These are phyloP conservation scores for Cokeromyces recurvatus DNA, from an alignment of 371 early-diverging fungal species.

Conservation along the genomic window DNA sequence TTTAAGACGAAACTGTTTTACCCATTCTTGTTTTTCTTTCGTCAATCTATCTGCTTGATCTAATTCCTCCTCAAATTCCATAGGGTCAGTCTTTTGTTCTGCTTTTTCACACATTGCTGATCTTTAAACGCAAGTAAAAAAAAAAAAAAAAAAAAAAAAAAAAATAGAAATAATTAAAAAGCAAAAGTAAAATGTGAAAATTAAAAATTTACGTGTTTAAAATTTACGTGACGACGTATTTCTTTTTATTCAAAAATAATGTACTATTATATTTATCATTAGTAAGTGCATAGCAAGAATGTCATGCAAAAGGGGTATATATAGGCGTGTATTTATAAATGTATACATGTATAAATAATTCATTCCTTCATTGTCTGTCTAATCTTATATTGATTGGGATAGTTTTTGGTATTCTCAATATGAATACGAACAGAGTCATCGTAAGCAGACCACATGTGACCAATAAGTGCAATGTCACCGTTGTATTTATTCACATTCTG, in stretches of 20 bases:
- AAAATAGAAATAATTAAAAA: too few relatives aligned
- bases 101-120: too few relatives aligned
- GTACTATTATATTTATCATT: too few relatives aligned
- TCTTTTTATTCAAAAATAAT: too few relatives aligned
- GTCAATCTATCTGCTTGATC: not conserved
- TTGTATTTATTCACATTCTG: slow-evolving; percentile 15
- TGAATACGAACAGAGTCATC: slow-evolving; percentile 22
- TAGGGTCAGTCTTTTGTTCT: too few relatives aligned
- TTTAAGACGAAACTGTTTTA: slow-evolving; percentile 72
- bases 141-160: too few relatives aligned
- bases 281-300: too few relatives aligned
- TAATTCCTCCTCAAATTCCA: not conserved
- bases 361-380: not conserved
- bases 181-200: not conserved
- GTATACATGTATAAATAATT: not conserved
- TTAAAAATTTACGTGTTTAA: slow-evolving; percentile 4
- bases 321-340: too few relatives aligned
- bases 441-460: slow-evolving; percentile 23
- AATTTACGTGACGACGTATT: too few relatives aligned
- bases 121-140: too few relatives aligned
- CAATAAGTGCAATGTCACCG: slow-evolving; percentile 2
- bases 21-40: slow-evolving; percentile 68
- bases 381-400: too few relatives aligned
- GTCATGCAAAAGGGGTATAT: too few relatives aligned
- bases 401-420: slow-evolving; percentile 14